A percentile compares a stretch with the other conserved stretches of the same genome.
Evolutionary conservation across 2,329 filamentous ascomycete genomes (phyloP).

Genomic region (Venturia oleaginea): DNA sequence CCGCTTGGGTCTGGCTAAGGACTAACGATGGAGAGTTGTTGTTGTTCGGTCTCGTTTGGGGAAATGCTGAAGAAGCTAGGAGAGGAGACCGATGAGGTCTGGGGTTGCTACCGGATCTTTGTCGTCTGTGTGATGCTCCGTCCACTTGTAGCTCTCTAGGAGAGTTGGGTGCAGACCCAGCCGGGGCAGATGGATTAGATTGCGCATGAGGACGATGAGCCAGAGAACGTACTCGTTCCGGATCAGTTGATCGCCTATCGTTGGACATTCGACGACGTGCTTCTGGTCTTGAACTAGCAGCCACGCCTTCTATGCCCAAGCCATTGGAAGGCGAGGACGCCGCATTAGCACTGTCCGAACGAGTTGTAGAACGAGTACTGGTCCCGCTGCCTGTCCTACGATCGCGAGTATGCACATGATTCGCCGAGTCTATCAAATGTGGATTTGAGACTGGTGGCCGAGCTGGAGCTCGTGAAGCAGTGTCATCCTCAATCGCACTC

Average conservation of each 20-base stretch:
- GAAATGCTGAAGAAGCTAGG: slow-evolving; percentile 6
- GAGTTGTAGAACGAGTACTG: neutral
- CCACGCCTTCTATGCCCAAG: neutral
- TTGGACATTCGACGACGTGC: slow-evolving; percentile 29
- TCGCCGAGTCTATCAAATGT: slow-evolving; percentile 35
- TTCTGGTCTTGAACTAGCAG: slow-evolving; percentile 15
- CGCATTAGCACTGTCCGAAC: neutral
- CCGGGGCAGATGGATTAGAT: slow-evolving; percentile 11
- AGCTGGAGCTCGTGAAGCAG: slow-evolving; percentile 1
- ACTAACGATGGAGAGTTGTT: slow-evolving; percentile 22
- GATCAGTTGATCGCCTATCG: slow-evolving; percentile 36
- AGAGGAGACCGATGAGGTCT: slow-evolving; percentile 6
- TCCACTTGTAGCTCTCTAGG: neutral
- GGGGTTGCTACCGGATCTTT: slow-evolving; percentile 11
- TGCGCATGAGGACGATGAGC: neutral
- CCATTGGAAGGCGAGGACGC: neutral
- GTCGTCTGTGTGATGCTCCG: neutral
- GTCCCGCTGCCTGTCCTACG: slow-evolving; percentile 17
- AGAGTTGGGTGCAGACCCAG: slow-evolving; percentile 9
- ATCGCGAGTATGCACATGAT: slow-evolving; percentile 23
- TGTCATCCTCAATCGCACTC: neutral
- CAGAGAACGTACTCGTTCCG: slow-evolving; percentile 20
- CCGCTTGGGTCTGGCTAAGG: neutral
- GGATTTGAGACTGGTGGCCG: slow-evolving; percentile 38
- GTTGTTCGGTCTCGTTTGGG: slow-evolving; percentile 19